A percentile compares a stretch with the other conserved stretches of the same genome.
Conservation (phyloP, 2,329 filamentous ascomycete genomes). For the Basipetospora sp. region DNA sequence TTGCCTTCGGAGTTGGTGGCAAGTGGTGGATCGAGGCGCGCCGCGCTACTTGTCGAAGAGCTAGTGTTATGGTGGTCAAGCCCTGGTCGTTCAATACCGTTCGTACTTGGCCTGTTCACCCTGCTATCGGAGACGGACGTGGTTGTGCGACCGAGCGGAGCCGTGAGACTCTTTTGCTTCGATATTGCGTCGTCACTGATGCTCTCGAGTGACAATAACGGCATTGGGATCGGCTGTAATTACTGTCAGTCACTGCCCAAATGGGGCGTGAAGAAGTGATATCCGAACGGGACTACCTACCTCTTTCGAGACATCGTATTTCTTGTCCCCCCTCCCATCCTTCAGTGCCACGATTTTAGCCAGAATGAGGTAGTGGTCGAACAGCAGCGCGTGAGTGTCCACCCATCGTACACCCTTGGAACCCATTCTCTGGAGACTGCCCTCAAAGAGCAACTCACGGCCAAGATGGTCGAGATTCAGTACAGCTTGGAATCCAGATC, state of each 20-base stretch:
- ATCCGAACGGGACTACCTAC: slow-evolving; percentile 26
- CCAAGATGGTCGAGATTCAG: slow-evolving; percentile 91
- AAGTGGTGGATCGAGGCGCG: slow-evolving; percentile 26
- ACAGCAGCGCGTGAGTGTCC: slow-evolving; percentile 82
- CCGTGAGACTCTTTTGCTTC: slow-evolving; percentile 62
- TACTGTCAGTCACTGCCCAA: slow-evolving; percentile 17
- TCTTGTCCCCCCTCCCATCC: slow-evolving; percentile 56
- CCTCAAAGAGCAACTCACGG: slow-evolving; percentile 73
- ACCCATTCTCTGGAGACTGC: slow-evolving; percentile 77
- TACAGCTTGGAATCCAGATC: slow-evolving; percentile 77
- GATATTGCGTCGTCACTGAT: slow-evolving; percentile 82
- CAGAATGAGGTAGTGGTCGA: slow-evolving; percentile 91
- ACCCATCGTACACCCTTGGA: slow-evolving; percentile 84
- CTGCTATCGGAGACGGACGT: slow-evolving; percentile 44
- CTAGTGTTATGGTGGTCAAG: slow-evolving; percentile 55
- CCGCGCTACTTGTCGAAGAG: slow-evolving; percentile 38
- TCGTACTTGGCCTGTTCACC: slow-evolving; percentile 39
- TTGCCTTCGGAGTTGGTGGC: slow-evolving; percentile 62
- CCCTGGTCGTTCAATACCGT: slow-evolving; percentile 38
- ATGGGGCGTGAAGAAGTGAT: no score
- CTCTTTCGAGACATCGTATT: slow-evolving; percentile 88
- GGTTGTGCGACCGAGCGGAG: slow-evolving; percentile 43
- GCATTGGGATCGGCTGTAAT: slow-evolving; percentile 79
- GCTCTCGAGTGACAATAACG: slow-evolving; percentile 80
- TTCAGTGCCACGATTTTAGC: slow-evolving; percentile 66